phyloP scores from a whole-genome alignment of 176 grass and related monocot genomes.

The Juncus effusus region DNA sequence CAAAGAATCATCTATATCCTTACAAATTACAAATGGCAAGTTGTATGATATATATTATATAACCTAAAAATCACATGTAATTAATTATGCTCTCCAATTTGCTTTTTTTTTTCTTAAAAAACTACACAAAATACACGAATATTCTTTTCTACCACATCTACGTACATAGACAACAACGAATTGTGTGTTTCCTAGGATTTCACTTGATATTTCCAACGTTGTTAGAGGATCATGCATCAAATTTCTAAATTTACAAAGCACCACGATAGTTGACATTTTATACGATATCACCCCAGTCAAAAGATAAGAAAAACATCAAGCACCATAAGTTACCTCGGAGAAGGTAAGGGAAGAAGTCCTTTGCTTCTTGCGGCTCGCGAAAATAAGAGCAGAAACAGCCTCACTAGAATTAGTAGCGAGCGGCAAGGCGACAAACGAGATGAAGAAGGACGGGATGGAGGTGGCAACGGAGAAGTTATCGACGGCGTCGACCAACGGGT shows the following conservation, averaged over 20 bases:
- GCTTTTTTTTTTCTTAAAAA: no score
- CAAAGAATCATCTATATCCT: no score
- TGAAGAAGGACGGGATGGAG: slow-evolving; percentile 82
- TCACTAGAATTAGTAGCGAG: slow-evolving; percentile 98
- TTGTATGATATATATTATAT: no score
- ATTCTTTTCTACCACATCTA: no score
- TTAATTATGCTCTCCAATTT: no score
- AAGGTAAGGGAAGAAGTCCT: slow-evolving; percentile 79
- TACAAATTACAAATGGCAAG: no score
- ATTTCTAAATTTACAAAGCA: neutral
- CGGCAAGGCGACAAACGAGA: slow-evolving; percentile 89
- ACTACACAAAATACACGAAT: no score
- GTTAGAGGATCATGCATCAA: neutral
- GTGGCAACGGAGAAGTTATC: slow-evolving; percentile 87
- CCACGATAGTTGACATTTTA: neutral
- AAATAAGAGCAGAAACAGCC: slow-evolving; percentile 85
- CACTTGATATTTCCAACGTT: neutral
- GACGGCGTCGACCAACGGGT: slow-evolving; percentile 90
- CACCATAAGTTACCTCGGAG: slow-evolving; percentile 58
- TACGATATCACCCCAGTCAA: no score
- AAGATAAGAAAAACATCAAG: neutral
- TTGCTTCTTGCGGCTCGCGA: slow-evolving; percentile 80
- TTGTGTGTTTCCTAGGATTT: no score
- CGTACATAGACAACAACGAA: no score
- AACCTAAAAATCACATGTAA: no score